phyloP scores from a whole-genome alignment of 495 filamentous ascomycete species.

The Penicillium nucicola region DNA sequence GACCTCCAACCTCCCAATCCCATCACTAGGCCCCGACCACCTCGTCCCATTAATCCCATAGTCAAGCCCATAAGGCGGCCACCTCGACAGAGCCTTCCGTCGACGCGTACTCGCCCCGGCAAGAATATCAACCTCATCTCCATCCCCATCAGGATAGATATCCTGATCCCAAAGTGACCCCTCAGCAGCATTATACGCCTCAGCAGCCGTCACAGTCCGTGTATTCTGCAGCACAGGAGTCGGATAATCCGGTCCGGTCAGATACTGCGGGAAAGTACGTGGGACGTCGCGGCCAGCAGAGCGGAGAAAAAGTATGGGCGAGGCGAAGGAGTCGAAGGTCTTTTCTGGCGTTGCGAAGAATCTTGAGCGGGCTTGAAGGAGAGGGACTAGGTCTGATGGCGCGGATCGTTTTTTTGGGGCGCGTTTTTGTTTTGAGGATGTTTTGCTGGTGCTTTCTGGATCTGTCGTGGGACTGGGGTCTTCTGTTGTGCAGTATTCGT shows the following conservation, averaged over 20 bases:
- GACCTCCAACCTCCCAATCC: slow-evolving; percentile 24
- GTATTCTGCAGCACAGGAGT: slow-evolving; percentile 24
- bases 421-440: slow-evolving; percentile 7
- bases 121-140: neutral
- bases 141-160: slow-evolving; percentile 5
- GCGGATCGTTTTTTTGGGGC: slow-evolving; percentile 14
- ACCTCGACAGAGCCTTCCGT: slow-evolving; percentile 35
- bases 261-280: slow-evolving; percentile 28
- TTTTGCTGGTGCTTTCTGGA: neutral
- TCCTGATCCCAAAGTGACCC: slow-evolving; percentile 2
- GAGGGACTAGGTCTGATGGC: slow-evolving; percentile 31
- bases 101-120: slow-evolving; percentile 20
- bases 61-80: slow-evolving; percentile 41
- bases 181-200: neutral
- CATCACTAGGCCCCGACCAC: slow-evolving; percentile 13
- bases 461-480: neutral
- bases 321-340: slow-evolving; percentile 59
- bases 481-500: slow-evolving; percentile 31
- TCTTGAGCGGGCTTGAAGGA: slow-evolving; percentile 34
- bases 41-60: slow-evolving; percentile 23
- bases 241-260: slow-evolving; percentile 35
- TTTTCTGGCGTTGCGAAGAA: slow-evolving; percentile 47
- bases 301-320: slow-evolving; percentile 56
- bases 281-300: slow-evolving; percentile 43
- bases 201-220: neutral